Evolutionary conservation across 1,284 basidiomycete genomes (phyloP).

Genomic region (Flammula alnicola): DNA sequence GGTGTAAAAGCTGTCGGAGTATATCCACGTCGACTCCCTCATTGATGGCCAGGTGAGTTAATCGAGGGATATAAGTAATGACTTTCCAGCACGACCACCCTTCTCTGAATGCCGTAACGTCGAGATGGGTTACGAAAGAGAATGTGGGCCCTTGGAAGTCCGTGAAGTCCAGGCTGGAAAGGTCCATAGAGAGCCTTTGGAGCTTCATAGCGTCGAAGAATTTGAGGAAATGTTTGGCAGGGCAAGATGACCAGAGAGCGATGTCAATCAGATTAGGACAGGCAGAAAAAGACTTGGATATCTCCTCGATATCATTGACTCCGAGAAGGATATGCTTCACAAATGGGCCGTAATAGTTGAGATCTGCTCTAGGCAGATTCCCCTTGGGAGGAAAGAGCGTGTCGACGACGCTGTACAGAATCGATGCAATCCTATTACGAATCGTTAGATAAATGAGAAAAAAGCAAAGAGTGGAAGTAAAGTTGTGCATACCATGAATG

Average conservation of each 20-base stretch:
- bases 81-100: slow-evolving; percentile 1
- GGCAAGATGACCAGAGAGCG: slow-evolving; percentile 10
- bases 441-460: slow-evolving; percentile 31
- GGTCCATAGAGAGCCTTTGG: slow-evolving; percentile 8
- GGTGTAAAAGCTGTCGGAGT: not conserved
- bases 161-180: not conserved
- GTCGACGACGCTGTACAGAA: slow-evolving; percentile 1
- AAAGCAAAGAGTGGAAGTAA: not conserved
- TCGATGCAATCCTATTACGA: slow-evolving; percentile 5
- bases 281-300: not conserved
- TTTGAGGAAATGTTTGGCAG: not conserved
- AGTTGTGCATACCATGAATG: slow-evolving; percentile 11
- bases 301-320: not conserved
- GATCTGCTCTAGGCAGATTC: not conserved
- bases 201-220: slow-evolving; percentile 1
- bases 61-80: not conserved
- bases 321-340: slow-evolving; percentile 17
- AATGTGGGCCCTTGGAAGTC: slow-evolving; percentile 5
- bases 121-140: slow-evolving; percentile 10
- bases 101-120: slow-evolving; percentile 1
- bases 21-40: not conserved
- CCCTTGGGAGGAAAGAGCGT: not conserved
- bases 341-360: slow-evolving; percentile 7
- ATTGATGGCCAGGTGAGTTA: slow-evolving; percentile 16
- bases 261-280: slow-evolving; percentile 15